Conservation (phyloP, 768 basidiomycete genomes). For the Hygrocybe punicea region DNA sequence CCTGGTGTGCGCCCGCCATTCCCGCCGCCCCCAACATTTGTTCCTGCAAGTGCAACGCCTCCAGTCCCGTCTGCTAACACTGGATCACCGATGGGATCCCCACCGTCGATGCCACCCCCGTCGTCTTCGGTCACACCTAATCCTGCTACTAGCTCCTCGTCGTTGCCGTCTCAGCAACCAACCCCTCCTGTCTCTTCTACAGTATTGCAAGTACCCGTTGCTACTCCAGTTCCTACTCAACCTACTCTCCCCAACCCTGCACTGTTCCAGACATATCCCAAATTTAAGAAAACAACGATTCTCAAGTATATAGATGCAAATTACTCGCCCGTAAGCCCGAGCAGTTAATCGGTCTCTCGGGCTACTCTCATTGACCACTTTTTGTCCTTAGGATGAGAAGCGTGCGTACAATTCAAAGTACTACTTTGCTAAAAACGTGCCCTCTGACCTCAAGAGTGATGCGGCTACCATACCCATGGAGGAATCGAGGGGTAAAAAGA, state of each 20-base stretch:
- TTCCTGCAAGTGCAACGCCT: constrained; percentile 11
- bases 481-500: constrained; percentile 75
- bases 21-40: constrained; percentile 18
- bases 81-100: not conserved
- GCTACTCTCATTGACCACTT: constrained; percentile 4
- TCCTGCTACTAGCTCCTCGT: not conserved
- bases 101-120: not conserved
- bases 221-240: constrained; percentile 14
- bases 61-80: constrained; percentile 4
- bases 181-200: constrained; percentile 1
- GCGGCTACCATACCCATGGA: constrained; percentile 33
- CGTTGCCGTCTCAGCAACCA: not conserved
- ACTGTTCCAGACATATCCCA: constrained; percentile 62
- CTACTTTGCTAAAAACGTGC: constrained; percentile 47
- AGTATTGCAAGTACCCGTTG: constrained; percentile 18
- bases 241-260: constrained; percentile 51
- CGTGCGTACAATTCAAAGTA: constrained; percentile 65
- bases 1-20: constrained; percentile 24
- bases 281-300: constrained; percentile 71
- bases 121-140: constrained; percentile 10
- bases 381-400: constrained; percentile 64
- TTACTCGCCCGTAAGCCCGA: constrained; percentile 64
- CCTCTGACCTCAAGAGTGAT: constrained; percentile 12
- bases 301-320: constrained; percentile 76
- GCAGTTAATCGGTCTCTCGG: not conserved